phyloP scores from a whole-genome alignment of 2,329 filamentous ascomycete genomes.

The Hymenoscyphus albidus region DNA sequence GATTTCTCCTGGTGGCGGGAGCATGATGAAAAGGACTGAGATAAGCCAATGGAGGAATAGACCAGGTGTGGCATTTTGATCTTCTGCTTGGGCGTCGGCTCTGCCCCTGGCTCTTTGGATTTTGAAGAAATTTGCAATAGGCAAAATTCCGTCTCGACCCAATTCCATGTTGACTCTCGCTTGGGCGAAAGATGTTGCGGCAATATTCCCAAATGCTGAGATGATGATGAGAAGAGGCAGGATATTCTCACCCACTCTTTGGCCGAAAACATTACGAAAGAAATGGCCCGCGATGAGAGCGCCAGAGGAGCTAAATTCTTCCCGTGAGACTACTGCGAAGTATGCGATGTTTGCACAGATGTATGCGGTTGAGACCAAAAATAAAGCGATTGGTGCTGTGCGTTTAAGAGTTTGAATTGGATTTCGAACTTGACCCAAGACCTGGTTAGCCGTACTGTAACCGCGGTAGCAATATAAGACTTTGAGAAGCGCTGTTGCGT shows the following conservation, averaged over 20 bases:
- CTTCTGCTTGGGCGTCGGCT: neutral
- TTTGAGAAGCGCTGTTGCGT: constrained; percentile 50
- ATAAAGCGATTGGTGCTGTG: constrained; percentile 51
- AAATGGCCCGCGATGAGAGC: constrained; percentile 54
- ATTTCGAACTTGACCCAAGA: constrained; percentile 53
- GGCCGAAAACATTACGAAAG: constrained; percentile 53
- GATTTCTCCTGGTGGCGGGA: constrained; percentile 44
- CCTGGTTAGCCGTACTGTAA: constrained; percentile 53
- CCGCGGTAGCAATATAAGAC: constrained; percentile 54
- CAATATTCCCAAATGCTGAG: constrained; percentile 46
- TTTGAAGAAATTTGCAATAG: constrained; percentile 38
- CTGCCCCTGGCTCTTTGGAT: neutral
- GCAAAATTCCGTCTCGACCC: constrained; percentile 45
- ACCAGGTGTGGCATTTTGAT: constrained; percentile 28
- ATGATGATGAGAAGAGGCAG: constrained; percentile 45
- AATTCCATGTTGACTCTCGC: constrained; percentile 47
- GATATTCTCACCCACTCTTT: constrained; percentile 38
- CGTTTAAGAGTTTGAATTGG: constrained; percentile 55
- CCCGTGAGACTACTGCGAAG: constrained; percentile 54
- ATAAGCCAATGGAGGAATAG: constrained; percentile 58
- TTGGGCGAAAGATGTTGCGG: constrained; percentile 46
- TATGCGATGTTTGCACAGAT: constrained; percentile 51
- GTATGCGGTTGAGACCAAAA: constrained; percentile 14
- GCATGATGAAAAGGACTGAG: constrained; percentile 52
- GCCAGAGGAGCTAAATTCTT: constrained; percentile 51